A percentile compares a stretch with the other conserved stretches of the same genome.
Evolutionary conservation across 805 yeast species (phyloP).

Genomic region (Metschnikowia cerradonensis): DNA sequence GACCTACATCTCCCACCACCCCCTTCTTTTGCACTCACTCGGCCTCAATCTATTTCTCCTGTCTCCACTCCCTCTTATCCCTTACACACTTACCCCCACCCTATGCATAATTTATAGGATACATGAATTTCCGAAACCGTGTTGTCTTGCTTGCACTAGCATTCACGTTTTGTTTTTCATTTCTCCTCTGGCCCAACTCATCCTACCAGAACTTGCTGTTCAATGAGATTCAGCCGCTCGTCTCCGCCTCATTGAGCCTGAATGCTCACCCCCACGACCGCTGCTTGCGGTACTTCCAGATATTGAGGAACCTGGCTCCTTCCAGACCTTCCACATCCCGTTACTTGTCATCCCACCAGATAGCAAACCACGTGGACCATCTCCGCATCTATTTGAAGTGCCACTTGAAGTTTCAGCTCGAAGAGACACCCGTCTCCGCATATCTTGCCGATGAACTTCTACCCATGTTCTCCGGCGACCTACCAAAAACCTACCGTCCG

Average conservation of each 20-base stretch:
- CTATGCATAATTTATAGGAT: not conserved
- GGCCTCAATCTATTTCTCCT: not conserved
- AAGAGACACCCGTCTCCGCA: conserved; percentile 7
- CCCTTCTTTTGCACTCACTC: not conserved
- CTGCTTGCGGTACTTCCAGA: conserved; percentile 12
- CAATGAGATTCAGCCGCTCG: conserved; percentile 7
- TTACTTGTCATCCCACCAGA: conserved; percentile 8
- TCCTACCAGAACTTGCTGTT: conserved; percentile 14
- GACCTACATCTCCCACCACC: not conserved
- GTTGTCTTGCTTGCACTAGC: conserved; percentile 6
- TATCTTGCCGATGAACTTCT: conserved; percentile 12
- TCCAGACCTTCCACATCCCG: conserved; percentile 12
- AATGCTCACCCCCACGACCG: conserved; percentile 6
- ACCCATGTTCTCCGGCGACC: conserved; percentile 14
- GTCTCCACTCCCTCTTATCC: not conserved
- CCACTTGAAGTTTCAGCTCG: conserved; percentile 8
- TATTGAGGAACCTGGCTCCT: conserved; percentile 5
- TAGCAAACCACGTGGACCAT: conserved; percentile 15
- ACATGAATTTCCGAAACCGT: conserved; percentile 14
- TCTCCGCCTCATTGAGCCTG: conserved; percentile 3
- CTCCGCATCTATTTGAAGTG: conserved; percentile 13
- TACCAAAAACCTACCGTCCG: conserved; percentile 5
- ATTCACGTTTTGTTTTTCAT: conserved; percentile 7
- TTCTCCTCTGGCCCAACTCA: conserved; percentile 10
- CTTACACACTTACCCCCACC: not conserved